These are phyloP conservation scores for Epichloe typhina DNA, from an alignment of 2,329 filamentous ascomycete genomes.

Conservation along the genomic window DNA sequence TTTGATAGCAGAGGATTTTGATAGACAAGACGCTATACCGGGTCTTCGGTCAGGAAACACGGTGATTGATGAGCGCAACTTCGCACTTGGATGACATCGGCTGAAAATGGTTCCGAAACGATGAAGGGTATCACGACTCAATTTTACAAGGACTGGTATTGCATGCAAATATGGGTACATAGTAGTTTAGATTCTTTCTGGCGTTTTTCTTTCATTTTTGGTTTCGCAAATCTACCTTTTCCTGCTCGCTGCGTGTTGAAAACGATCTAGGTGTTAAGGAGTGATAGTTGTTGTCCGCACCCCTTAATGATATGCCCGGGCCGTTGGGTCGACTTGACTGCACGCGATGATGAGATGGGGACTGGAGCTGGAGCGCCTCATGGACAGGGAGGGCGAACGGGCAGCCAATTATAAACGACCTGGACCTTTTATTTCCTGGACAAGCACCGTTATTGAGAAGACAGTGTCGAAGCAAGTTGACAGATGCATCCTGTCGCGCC, in stretches of 20 bases:
- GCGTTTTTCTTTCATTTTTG: neutral
- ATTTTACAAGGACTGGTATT: constrained; percentile 5
- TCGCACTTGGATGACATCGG: constrained; percentile 10
- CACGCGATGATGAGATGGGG: no score
- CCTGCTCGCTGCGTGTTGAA: neutral
- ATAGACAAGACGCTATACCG: constrained; percentile 21
- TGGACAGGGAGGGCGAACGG: neutral
- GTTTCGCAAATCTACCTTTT: constrained; percentile 3
- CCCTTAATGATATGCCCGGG: no score
- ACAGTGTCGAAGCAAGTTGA: no score
- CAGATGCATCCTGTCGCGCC: no score
- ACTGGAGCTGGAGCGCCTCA: no score
- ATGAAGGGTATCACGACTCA: neutral
- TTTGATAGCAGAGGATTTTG: constrained; percentile 24
- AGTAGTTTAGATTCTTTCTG: constrained; percentile 2
- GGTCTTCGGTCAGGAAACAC: constrained; percentile 24
- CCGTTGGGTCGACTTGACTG: no score
- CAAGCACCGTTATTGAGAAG: no score
- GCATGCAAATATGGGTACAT: constrained; percentile 2
- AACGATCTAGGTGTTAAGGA: no score
- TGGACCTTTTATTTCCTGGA: no score
- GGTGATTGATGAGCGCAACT: constrained; percentile 25
- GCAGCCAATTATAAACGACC: neutral
- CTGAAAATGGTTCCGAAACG: neutral
- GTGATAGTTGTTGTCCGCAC: no score